Evolutionary conservation across 1,139 yeast genomes (phyloP), one percentile per base, ranked within the genome.

Genomic region (Saccharomyces pastorianus): DNA sequence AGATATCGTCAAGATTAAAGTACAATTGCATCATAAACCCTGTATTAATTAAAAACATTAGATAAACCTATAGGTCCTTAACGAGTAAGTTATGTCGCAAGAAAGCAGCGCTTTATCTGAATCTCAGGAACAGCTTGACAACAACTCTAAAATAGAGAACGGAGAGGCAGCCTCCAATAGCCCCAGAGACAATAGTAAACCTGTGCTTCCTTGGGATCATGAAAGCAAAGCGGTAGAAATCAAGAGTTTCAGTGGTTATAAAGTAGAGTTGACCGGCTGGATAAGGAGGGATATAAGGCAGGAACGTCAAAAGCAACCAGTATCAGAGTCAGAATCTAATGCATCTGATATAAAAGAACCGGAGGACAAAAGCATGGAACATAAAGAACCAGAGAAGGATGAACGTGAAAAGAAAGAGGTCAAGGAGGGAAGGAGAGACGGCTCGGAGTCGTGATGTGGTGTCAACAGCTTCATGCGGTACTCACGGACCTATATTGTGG

Each of bases 191-290:
- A 17, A 38, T 38, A 38, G 44, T 13, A 23, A 38, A 38, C 44
- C 44, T 8, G 66, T 58, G 2, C 44, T 57, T 6, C 66, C 62
- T 2, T 64, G 68, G 67, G 58, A 55, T 27, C 51, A 51, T 7
- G 58, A 52, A 13, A 54, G 54, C 11, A 55, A 56, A 4, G 55
- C 53, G 8, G 56, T 64, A n/a, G 51, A 53, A 3, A 55, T 64
- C 38, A 61, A 58, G 50, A 58, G 64, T 42, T 64, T 64, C 31
- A 62, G 64, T 6, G 66, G 66, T 20, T 63, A 64, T 54, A 57
- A 58, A 25, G 47, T 64, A 20, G 55, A 59, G 6, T 55, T 64
- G 20, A 58, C 54, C 46, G 67, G 67, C 7, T 64, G 67, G 65
- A 52, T 61, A 23, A 55, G 67, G 46, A 53, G 58, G 23, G 66